Conservation (phyloP, 768 basidiomycete species). For the Lactarius psammicola region DNA sequence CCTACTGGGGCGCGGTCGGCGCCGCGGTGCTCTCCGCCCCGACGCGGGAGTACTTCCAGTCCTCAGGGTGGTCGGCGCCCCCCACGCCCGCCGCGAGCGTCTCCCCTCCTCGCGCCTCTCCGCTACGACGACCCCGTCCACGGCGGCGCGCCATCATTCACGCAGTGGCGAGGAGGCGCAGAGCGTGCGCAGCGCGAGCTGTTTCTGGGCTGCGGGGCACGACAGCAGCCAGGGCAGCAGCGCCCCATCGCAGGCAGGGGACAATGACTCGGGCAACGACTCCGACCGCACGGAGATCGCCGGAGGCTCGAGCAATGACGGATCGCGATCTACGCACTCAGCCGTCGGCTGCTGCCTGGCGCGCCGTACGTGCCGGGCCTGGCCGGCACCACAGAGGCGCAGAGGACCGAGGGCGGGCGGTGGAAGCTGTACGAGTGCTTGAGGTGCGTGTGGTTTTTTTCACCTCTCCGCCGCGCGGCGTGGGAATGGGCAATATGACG, state of each 20-base stretch:
- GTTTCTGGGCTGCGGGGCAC: slow-evolving; percentile 66
- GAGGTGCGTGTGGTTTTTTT: slow-evolving; percentile 44
- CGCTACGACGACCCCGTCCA: slow-evolving; percentile 7
- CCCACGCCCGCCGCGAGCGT: slow-evolving; percentile 32
- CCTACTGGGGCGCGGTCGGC: slow-evolving; percentile 76
- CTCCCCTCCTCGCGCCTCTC: slow-evolving; percentile 25
- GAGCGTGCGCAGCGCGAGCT: slow-evolving; percentile 65
- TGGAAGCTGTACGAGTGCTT: slow-evolving; percentile 86
- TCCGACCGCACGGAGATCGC: slow-evolving; percentile 61
- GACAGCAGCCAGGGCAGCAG: slow-evolving; percentile 53
- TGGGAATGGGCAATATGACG: neutral
- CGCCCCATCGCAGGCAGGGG: slow-evolving; percentile 42
- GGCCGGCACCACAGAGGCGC: slow-evolving; percentile 24
- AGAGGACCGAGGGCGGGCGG: slow-evolving; percentile 41
- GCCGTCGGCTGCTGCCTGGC: slow-evolving; percentile 67
- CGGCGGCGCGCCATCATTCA: neutral
- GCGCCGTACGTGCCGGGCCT: slow-evolving; percentile 68
- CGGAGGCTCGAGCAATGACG: slow-evolving; percentile 33
- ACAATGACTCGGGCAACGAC: slow-evolving; percentile 54
- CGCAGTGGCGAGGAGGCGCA: slow-evolving; percentile 36
- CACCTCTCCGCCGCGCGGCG: no score
- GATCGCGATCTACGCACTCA: slow-evolving; percentile 66
- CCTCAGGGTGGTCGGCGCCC: slow-evolving; percentile 74
- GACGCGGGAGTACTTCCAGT: slow-evolving; percentile 83
- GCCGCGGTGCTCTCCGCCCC: slow-evolving; percentile 79